A percentile compares a stretch with the other conserved stretches of the same genome.
These are phyloP conservation scores for Fusarium sororula DNA, from an alignment of 2,329 filamentous ascomycete genomes.

Conservation along the genomic window DNA sequence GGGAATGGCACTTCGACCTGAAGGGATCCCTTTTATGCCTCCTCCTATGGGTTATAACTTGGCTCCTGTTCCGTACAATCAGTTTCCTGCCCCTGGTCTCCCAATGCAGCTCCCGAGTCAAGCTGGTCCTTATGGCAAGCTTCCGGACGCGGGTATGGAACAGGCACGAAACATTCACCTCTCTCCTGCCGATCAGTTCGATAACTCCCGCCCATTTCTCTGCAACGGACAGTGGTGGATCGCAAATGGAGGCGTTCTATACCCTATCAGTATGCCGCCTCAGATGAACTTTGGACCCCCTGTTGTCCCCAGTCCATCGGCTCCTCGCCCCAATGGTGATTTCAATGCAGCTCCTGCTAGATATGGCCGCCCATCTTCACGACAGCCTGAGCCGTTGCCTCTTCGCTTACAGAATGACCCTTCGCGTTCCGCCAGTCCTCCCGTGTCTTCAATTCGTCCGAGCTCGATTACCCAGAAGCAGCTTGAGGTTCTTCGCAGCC, in stretches of 20 bases:
- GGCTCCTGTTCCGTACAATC: constrained; percentile 39
- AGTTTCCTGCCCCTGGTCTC: constrained; percentile 25
- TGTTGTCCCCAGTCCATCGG: constrained; percentile 29
- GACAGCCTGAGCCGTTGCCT: neutral
- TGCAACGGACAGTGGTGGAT: constrained; percentile 57
- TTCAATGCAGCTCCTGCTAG: neutral
- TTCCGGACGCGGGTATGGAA: constrained; percentile 45
- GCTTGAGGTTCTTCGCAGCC: constrained; percentile 59
- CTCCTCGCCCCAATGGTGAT: constrained; percentile 10
- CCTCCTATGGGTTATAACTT: constrained; percentile 53
- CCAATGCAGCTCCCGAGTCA: constrained; percentile 30
- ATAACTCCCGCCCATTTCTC: constrained; percentile 56
- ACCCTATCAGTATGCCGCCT: constrained; percentile 23
- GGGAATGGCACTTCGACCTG: constrained; percentile 44
- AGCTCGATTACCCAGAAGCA: constrained; percentile 70
- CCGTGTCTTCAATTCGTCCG: constrained; percentile 66
- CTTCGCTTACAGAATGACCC: constrained; percentile 1
- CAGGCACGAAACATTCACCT: constrained; percentile 47
- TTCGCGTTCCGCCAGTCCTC: constrained; percentile 47
- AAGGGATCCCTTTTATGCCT: constrained; percentile 51
- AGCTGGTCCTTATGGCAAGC: constrained; percentile 40
- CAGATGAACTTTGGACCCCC: constrained; percentile 41
- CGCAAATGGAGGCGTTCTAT: constrained; percentile 43
- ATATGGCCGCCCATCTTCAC: constrained; percentile 1
- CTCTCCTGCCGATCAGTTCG: constrained; percentile 56